Base-by-base conservation (phyloP, 306 rosid genomes). In the Canavalia gladiata region DNA sequence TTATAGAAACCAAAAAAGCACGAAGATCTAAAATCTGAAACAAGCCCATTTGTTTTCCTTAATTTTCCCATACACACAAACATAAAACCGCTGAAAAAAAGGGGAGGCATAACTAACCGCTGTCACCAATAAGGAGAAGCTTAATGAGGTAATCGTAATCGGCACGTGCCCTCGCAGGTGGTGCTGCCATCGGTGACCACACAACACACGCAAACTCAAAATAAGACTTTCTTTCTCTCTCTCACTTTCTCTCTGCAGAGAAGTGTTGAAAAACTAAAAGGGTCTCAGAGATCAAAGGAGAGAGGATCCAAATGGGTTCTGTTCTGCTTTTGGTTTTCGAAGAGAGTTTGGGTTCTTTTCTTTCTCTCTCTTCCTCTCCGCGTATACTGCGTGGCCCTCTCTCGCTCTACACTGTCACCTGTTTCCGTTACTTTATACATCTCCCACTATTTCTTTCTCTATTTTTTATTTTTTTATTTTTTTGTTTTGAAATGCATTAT, bases 81-180 rank as follows among this genome's bases (percentile, higher is more conserved):
- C 49, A 45, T 5, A 8, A 5, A 8, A 45, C 5, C 7, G 4
- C 7, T 31, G 31, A 54, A 37, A 25, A 28, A 39, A 4, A 62
- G 46, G 6, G 31, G 1, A 7, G 46, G 41, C 2, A 41, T n/a
- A 54, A 81, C 86, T 63, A 50, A 90, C 94, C 97, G 74, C 97
- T 92, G 37, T 92, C 94, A 70, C 97, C 97, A 62, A 92, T 90
- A 66, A 92, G 97, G 75, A 92, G 93, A 73, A 92, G 92, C 89
- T 92, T 92, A 79, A 92, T 90, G 76, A 90, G 94, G 76, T 85
- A 87, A 87, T 92, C 97, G 86, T 90, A 84, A 88, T 88, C 92
- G 60, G 94, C 92, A 75, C 92, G 94, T 69, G 90, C 92, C 85
- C 94, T 87, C 35, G 86, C 89, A 67, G 97, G 89, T 69, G 88